Base-by-base conservation (phyloP, 176 grass and related monocot species). In the Ensete ventricosum region DNA sequence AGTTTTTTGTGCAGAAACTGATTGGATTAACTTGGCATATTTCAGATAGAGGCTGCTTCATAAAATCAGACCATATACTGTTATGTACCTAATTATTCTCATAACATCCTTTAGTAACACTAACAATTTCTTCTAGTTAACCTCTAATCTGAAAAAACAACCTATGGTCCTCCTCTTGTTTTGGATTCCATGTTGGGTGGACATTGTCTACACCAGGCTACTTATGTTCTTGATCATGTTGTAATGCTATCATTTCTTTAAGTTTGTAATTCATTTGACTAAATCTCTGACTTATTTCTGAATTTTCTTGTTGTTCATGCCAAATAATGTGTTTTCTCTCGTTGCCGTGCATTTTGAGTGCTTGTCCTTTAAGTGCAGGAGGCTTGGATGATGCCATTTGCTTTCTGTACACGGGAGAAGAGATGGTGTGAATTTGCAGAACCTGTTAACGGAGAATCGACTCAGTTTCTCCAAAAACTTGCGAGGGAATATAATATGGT, bases 321-420 rank as follows among this genome's bases (percentile, higher is more conserved):
- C 29, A 34, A 34, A 34, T 34, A 34, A 4, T 34, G 29, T 65
- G 23, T 24, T 27, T 54, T 64, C 21, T 29, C 62, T 59, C 14
- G 54, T 49, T 63, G 11, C 29, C 22, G 1, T 79, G 53, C 0
- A 22, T 81, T 68, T 66, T 62, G 85, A 63, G 64, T 84, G 19
- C 71, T 34, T 34, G 74, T 73, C 14, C 22, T 17, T n/a, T 51
- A 81, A 87, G 78, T 85, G 54, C 82, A 99, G 95, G 95, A 99
- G 82, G 95, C 95, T 69, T 99, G 90, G 95, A 99, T 82, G 62
- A 91, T 99, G 95, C 95, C 95, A 73, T 99, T 99, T 87, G 90
- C 95, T 23, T 99, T 99, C 70, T 99, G 95, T 82, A 99, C 95
- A 8, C 81, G 95, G 55, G 95, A 99, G 79, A 99, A 99, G 82